These are phyloP conservation scores for Malania oleifera DNA, from an alignment of 164 flowering plant genomes.

Conservation along the genomic window DNA sequence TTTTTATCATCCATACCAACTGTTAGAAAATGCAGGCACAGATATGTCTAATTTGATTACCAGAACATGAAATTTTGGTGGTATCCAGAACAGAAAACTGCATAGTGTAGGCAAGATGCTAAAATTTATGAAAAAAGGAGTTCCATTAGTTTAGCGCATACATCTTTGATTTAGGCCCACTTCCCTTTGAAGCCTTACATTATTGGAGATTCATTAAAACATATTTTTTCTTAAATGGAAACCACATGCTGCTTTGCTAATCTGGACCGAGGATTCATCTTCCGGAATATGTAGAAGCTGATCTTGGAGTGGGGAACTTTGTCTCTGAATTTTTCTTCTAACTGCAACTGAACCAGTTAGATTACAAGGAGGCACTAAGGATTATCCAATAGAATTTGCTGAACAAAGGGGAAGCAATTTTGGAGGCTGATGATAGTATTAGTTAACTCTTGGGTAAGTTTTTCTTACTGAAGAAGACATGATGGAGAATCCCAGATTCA, in stretches of 20 bases:
- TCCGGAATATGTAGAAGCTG: neutral
- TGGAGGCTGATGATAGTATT: constrained; percentile 6
- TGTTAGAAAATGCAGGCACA: constrained; percentile 1
- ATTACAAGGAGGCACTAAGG: neutral
- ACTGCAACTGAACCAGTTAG: neutral
- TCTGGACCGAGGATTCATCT: neutral
- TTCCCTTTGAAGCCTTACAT: neutral
- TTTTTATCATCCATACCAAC: neutral
- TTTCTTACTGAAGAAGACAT: constrained; percentile 18
- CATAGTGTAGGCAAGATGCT: neutral
- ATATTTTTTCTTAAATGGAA: no score
- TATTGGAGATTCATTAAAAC: no score
- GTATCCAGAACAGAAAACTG: neutral
- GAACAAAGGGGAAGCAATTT: constrained; percentile 6
- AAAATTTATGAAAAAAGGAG: no score
- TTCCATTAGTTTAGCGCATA: neutral
- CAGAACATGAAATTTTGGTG: neutral
- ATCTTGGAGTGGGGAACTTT: no score
- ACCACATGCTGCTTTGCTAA: neutral
- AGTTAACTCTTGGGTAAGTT: constrained; percentile 16
- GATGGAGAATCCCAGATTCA: constrained; percentile 22
- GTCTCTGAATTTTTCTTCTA: neutral
- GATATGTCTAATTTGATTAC: no score
- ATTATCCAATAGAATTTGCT: neutral
- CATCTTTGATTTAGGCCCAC: neutral